Conservation (phyloP, 495 filamentous ascomycete genomes). For the Hyaloscypha bicolor region DNA sequence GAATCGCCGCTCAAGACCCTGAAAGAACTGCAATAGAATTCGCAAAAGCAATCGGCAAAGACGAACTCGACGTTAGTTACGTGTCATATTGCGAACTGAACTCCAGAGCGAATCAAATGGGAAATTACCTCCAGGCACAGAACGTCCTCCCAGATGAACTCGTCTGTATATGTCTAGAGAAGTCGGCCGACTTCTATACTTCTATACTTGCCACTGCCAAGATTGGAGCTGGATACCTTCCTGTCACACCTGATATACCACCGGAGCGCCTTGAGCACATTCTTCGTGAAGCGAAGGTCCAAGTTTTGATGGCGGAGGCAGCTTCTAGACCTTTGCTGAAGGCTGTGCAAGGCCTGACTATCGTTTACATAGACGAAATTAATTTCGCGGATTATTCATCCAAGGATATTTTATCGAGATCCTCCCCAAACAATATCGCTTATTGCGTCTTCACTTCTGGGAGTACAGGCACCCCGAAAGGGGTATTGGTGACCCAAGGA, state of each 20-base stretch:
- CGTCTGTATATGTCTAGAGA: conserved; percentile 71
- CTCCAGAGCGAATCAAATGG: conserved; percentile 62
- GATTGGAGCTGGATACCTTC: conserved; percentile 72
- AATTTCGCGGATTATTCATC: conserved; percentile 18
- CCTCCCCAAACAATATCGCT: conserved; percentile 35
- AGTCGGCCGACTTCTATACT: conserved; percentile 66
- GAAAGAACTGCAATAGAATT: conserved; percentile 62
- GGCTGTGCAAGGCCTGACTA: conserved; percentile 2
- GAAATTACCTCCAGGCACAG: conserved; percentile 51
- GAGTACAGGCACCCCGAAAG: conserved; percentile 63
- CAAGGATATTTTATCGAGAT: conserved; percentile 31
- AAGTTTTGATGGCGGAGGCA: conserved; percentile 34
- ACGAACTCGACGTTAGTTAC: conserved; percentile 33
- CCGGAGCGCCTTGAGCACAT: conserved; percentile 54
- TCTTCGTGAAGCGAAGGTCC: conserved; percentile 52
- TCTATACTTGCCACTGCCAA: conserved; percentile 74
- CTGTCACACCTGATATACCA: conserved; percentile 67
- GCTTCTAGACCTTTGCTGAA: conserved; percentile 16
- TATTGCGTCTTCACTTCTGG: conserved; percentile 45
- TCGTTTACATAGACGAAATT: conserved; percentile 29
- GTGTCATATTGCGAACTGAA: conserved; percentile 68
- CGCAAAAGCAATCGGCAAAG: conserved; percentile 44
- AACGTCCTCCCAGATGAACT: conserved; percentile 53
- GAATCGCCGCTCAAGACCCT: conserved; percentile 48
- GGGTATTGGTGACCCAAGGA: conserved; percentile 66